phyloP scores from a whole-genome alignment of 495 filamentous ascomycete genomes.

The Xylaria longipes region DNA sequence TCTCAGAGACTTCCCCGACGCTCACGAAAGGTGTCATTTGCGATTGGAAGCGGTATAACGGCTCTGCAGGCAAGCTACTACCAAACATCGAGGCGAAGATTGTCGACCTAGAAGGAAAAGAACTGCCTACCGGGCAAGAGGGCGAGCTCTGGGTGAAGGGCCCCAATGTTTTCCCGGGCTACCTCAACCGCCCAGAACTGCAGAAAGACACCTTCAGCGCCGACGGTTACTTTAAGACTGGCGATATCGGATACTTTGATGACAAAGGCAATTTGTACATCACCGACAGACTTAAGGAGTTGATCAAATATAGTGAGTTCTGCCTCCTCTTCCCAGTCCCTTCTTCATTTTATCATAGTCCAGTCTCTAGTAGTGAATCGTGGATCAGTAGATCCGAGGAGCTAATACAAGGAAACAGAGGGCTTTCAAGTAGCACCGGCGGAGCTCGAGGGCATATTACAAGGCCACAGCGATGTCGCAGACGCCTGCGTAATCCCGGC shows the following conservation, averaged over 20 bases:
- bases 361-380: background rate
- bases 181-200: conserved; percentile 71
- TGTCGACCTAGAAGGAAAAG: conserved; percentile 66
- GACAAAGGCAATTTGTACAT: conserved; percentile 61
- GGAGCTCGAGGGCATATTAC: conserved; percentile 81
- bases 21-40: conserved; percentile 69
- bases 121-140: conserved; percentile 55
- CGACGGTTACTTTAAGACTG: conserved; percentile 86
- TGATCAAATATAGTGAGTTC: conserved; percentile 79
- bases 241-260: conserved; percentile 71
- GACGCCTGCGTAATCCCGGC: conserved; percentile 88
- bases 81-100: conserved; percentile 87
- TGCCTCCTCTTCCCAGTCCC: background rate
- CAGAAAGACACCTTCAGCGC: conserved; percentile 68
- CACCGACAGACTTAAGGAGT: conserved; percentile 87
- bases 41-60: conserved; percentile 78
- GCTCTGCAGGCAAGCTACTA: conserved; percentile 79
- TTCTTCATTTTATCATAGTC: background rate
- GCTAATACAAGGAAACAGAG: conserved; percentile 43
- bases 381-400: background rate
- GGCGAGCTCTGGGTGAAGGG: conserved; percentile 83
- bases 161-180: conserved; percentile 77
- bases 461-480: conserved; percentile 72
- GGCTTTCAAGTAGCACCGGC: conserved; percentile 90
- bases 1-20: conserved; percentile 61